Evolutionary conservation across 2,329 filamentous ascomycete genomes (phyloP).

Genomic region (Xylaria arbuscula): DNA sequence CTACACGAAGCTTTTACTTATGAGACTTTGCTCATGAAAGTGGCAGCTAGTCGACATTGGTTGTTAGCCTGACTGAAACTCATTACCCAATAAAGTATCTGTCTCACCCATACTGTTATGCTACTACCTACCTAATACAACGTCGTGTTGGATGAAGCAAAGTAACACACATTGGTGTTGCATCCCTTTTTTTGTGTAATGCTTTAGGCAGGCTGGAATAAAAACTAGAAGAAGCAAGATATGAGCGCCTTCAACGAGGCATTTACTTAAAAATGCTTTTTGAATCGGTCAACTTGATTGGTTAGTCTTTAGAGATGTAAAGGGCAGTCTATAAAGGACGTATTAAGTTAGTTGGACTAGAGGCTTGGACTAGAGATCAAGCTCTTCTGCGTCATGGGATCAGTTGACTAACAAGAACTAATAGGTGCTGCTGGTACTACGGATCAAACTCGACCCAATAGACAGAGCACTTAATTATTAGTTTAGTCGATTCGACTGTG

Average conservation of each 20-base stretch:
- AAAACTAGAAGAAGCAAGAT: not conserved
- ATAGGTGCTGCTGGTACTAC: not conserved
- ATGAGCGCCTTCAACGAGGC: not conserved
- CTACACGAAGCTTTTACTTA: not conserved
- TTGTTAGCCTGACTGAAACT: not conserved
- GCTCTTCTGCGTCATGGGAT: not conserved
- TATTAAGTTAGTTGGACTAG: not conserved
- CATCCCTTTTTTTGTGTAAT: not conserved
- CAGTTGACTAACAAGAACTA: not conserved
- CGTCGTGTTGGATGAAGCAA: not conserved
- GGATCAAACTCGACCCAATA: not conserved
- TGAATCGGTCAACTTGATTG: not conserved
- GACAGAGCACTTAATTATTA: not conserved
- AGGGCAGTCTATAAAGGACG: too few species aligned
- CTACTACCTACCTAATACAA: constrained; percentile 10
- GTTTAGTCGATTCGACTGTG: not conserved
- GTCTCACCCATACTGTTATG: not conserved
- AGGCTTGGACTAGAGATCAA: not conserved
- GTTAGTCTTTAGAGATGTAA: not conserved
- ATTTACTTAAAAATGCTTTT: not conserved
- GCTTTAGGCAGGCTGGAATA: constrained; percentile 2
- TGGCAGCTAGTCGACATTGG: not conserved
- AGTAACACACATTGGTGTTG: not conserved
- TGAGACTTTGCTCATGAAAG: not conserved
- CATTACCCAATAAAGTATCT: not conserved